Evolutionary conservation across 2,329 filamentous ascomycete species (phyloP), one percentile per base, ranked within the genome.

Genomic region (Lachnellula subtilissima): DNA sequence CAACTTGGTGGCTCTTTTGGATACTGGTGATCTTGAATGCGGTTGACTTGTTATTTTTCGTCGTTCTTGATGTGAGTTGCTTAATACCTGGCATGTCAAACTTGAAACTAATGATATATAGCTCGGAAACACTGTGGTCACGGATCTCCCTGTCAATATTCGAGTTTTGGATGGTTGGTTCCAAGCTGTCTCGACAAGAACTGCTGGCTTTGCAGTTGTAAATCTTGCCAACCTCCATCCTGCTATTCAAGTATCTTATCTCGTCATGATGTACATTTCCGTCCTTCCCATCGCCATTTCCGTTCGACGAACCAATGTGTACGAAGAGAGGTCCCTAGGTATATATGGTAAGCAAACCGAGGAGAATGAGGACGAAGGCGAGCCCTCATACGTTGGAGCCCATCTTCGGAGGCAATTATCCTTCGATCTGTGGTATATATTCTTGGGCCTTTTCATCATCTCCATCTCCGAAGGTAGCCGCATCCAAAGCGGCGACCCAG

Each of bases 211-310:
- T 67, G 80, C 88, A 1, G 89, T 88, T 32, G 83, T 97, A 64
- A 91, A 87, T 69, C 75, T 97, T 40, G 77, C 88, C 1, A 75
- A 81, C 0, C 77, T 99, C 2, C 92, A 97, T 63, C 92, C 94
- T 1, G 94, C 89, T 3, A 90, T 97, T 56, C 92, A 96, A 67
- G 91, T 95, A 14, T 90, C 91, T 23, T 97, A 97, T 74, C 78
- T 97, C 73, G 86, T 97, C 72, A 97, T 97, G 94, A 97, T 97
- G 94, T 97, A 97, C 73, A 96, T 97, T 60, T 96, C 92, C 56
- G 89, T 97, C 57, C 96, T 96, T 65, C 93, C 93, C 5, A 96
- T 97, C 65, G 93, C 94, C 69, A 97, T 97, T 66, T 94, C 89
- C 6, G 88, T 97, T 65, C 91, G 93, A 52, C 81, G 89, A 61